Evolutionary conservation across 768 basidiomycete species (phyloP).

Genomic region (Suillus variegatus): DNA sequence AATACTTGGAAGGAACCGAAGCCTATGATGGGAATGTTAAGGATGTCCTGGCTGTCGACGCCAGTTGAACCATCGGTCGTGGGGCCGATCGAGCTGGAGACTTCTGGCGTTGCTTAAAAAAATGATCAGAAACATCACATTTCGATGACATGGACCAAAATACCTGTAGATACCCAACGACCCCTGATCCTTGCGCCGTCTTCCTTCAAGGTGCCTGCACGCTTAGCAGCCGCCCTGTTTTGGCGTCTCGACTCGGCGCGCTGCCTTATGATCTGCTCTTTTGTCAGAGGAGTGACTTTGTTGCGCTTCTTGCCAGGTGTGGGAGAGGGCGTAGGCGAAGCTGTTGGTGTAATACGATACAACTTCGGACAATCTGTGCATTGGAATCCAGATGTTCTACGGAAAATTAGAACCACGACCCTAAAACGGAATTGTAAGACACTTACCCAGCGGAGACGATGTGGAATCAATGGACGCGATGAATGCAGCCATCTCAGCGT

Average conservation of each 20-base stretch:
- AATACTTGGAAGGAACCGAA: slow-evolving; percentile 67
- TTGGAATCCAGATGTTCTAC: slow-evolving; percentile 55
- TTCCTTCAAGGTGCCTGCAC: slow-evolving; percentile 31
- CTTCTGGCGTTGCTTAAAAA: slow-evolving; percentile 46
- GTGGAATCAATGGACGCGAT: slow-evolving; percentile 63
- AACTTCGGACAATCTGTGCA: slow-evolving; percentile 59
- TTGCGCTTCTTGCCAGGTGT: slow-evolving; percentile 40
- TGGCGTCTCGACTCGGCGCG: slow-evolving; percentile 51
- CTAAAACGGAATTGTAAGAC: not conserved
- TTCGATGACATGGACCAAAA: slow-evolving; percentile 13
- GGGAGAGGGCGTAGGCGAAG: slow-evolving; percentile 43
- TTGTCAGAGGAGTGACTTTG: slow-evolving; percentile 45
- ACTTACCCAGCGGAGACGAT: slow-evolving; percentile 40
- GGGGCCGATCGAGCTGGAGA: slow-evolving; percentile 49
- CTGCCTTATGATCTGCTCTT: slow-evolving; percentile 46
- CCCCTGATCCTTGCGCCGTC: slow-evolving; percentile 56
- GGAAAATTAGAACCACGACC: slow-evolving; percentile 13
- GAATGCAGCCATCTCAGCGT: slow-evolving; percentile 53
- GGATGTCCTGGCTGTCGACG: slow-evolving; percentile 67
- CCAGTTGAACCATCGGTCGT: slow-evolving; percentile 62
- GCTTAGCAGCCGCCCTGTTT: slow-evolving; percentile 37
- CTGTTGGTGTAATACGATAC: slow-evolving; percentile 38
- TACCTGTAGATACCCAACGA: slow-evolving; percentile 59
- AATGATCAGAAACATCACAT: slow-evolving; percentile 8
- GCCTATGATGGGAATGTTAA: slow-evolving; percentile 54